Base-by-base conservation (phyloP, 805 yeast species). In the Saccharomycopsis lassenensis region DNA sequence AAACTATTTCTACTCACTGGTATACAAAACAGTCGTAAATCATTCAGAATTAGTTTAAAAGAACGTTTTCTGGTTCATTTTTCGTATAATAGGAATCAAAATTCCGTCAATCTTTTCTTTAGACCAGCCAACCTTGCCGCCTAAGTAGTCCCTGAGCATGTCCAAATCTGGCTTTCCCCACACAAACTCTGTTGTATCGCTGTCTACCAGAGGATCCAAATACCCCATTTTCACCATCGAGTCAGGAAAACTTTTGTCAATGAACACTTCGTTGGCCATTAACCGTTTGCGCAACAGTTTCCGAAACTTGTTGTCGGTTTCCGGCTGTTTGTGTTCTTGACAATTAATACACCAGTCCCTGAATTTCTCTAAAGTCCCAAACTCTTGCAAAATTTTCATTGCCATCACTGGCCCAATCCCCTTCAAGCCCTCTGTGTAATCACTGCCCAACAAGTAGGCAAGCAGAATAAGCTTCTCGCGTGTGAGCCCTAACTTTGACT, bases 321-420 rank as follows among this genome's bases (percentile, higher is more conserved):
- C n/a, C 33, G 20, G 22, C 14, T 7, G 22, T 15, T 18, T 67
- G 62, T 63, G 70, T 50, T 23, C 50, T 7, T 49, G 43, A 26
- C 25, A 21, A 18, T 29, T 29, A 3, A 32, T 22, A 2, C 54
- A 54, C 74, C 76, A 54, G 29, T 61, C 50, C 40, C 57, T 52
- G 24, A 65, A 63, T 14, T 41, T 40, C 1, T 44, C 48, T 22
- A 74, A 52, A 18, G 54, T 52, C 1, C 70, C 74, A 57, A 89
- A 91, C 48, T 87, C 94, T 0, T 94, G 94, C 24, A 91, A 49
- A 14, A 91, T 71, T 54, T 91, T 96, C 73, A 85, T 73, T 0
- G 94, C 91, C 14, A 78, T 67, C 1, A 91, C 97, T 0, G 95
- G 95, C 1, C 99, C 99, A 41, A 91, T 69, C 2, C 97, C 94